Evolutionary conservation across 2,329 filamentous ascomycete species (phyloP).

Genomic region (Hymenoscyphus occultus): DNA sequence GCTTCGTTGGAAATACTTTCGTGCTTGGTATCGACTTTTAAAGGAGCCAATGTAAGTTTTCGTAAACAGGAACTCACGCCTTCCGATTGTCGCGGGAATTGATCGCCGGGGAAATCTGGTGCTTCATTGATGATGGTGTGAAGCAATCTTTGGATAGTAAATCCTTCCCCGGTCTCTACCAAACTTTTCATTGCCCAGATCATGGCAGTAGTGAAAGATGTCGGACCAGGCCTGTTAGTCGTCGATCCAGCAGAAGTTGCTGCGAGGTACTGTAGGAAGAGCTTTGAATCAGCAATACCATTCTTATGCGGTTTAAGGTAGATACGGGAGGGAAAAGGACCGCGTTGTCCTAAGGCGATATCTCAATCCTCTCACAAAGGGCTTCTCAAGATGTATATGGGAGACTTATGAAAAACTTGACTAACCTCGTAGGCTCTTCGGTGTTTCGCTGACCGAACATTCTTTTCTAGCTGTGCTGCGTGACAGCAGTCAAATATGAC

Average conservation of each 20-base stretch:
- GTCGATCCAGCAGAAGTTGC: slow-evolving; percentile 13
- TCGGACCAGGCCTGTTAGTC: slow-evolving; percentile 13
- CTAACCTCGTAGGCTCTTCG: slow-evolving; percentile 19
- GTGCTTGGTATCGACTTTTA: background rate
- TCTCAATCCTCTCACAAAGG: too few species aligned
- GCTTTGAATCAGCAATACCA: too few species aligned
- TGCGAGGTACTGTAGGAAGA: slow-evolving; percentile 14
- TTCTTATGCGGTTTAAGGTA: too few species aligned
- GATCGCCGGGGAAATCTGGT: slow-evolving; percentile 17
- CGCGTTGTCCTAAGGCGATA: too few species aligned
- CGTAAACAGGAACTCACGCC: background rate
- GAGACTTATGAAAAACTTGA: too few species aligned
- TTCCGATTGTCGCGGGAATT: slow-evolving; percentile 12
- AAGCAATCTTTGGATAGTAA: slow-evolving; percentile 20
- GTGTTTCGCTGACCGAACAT: background rate
- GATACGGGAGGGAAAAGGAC: too few species aligned
- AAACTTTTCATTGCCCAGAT: slow-evolving; percentile 19
- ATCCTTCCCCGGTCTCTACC: background rate
- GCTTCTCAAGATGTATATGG: too few species aligned
- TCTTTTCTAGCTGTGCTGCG: slow-evolving; percentile 15
- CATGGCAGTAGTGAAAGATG: slow-evolving; percentile 21
- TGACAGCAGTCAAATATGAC: slow-evolving; percentile 28
- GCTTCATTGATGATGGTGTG: slow-evolving; percentile 10
- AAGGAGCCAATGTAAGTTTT: slow-evolving; percentile 8
- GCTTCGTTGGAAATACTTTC: background rate